phyloP scores from a whole-genome alignment of 768 basidiomycete species.

The Glaciozyma martinii region DNA sequence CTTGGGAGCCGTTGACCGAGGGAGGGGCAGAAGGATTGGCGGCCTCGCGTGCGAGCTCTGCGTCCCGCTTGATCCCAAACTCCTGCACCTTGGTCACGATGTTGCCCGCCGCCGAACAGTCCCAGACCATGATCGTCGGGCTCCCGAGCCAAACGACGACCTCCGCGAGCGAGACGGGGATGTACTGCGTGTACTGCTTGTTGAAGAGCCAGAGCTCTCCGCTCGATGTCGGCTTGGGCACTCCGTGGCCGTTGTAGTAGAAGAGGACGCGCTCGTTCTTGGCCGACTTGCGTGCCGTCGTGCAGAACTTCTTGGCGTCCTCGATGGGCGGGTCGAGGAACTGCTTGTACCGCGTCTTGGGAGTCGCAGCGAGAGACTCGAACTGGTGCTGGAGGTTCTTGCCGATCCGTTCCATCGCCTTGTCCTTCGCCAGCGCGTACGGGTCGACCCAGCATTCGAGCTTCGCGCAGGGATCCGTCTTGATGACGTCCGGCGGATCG shows the following conservation, averaged over 20 bases:
- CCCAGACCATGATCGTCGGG: slow-evolving; percentile 97
- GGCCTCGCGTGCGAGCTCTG: slow-evolving; percentile 36
- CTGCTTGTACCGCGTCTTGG: slow-evolving; percentile 68
- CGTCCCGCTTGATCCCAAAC: slow-evolving; percentile 41
- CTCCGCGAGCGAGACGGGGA: slow-evolving; percentile 88
- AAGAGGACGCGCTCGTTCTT: slow-evolving; percentile 90
- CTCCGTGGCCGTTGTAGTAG: slow-evolving; percentile 98
- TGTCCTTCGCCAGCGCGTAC: slow-evolving; percentile 77
- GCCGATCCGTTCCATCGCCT: slow-evolving; percentile 88
- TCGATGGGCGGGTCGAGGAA: slow-evolving; percentile 91
- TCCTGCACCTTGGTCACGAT: slow-evolving; percentile 78
- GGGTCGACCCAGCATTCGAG: slow-evolving; percentile 98
- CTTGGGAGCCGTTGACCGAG: slow-evolving; percentile 31
- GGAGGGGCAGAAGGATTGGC: slow-evolving; percentile 53
- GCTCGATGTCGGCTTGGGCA: slow-evolving; percentile 88
- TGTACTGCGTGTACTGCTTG: slow-evolving; percentile 92
- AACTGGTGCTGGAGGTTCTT: slow-evolving; percentile 90
- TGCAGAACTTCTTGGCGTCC: slow-evolving; percentile 79
- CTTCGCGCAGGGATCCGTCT: slow-evolving; percentile 89
- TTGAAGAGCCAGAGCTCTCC: slow-evolving; percentile 99
- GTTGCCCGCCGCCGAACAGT: slow-evolving; percentile 95
- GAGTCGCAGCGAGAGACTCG: slow-evolving; percentile 87
- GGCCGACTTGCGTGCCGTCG: slow-evolving; percentile 70
- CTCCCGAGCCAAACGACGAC: slow-evolving; percentile 88
- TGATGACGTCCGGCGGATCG: slow-evolving; percentile 94